Percentiles rank a stretch among this genome's conserved stretches.
Evolutionary conservation across 2,329 filamentous ascomycete genomes (phyloP).

Genomic region (Aspergillus sp.): DNA sequence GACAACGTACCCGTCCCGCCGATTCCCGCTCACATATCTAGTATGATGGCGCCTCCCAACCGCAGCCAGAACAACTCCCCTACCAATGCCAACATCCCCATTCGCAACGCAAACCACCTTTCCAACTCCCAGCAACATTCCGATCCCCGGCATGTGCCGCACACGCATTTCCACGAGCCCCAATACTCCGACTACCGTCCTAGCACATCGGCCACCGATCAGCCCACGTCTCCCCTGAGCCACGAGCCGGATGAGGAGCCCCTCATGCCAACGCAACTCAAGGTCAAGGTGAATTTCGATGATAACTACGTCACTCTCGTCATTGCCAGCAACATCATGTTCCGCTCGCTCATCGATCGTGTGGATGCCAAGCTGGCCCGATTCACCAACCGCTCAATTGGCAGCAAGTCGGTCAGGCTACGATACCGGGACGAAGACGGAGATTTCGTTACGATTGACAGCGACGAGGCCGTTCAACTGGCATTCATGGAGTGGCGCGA

Average conservation of each 20-base stretch:
- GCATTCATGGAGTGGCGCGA: conserved; percentile 95
- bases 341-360: conserved; percentile 87
- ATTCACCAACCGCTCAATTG: conserved; percentile 81
- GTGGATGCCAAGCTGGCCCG: conserved; percentile 93
- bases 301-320: conserved; percentile 94
- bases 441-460: conserved; percentile 90
- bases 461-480: conserved; percentile 93
- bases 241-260: conserved; percentile 43
- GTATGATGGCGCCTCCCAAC: conserved; percentile 62
- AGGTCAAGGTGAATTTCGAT: conserved; percentile 92
- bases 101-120: conserved; percentile 65
- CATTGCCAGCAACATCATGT: conserved; percentile 91
- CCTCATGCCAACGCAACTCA: conserved; percentile 72
- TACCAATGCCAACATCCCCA: conserved; percentile 63
- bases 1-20: conserved; percentile 71
- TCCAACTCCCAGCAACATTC: conserved; percentile 63
- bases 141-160: conserved; percentile 51
- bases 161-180: conserved; percentile 42
- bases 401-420: conserved; percentile 77
- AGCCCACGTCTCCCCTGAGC: conserved; percentile 36
- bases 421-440: conserved; percentile 91
- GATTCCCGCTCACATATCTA: conserved; percentile 70
- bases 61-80: conserved; percentile 84
- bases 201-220: conserved; percentile 31
- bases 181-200: conserved; percentile 39